phyloP scores from a whole-genome alignment of 2,329 filamentous ascomycete genomes.

The Aspergillus transmontanensis region DNA sequence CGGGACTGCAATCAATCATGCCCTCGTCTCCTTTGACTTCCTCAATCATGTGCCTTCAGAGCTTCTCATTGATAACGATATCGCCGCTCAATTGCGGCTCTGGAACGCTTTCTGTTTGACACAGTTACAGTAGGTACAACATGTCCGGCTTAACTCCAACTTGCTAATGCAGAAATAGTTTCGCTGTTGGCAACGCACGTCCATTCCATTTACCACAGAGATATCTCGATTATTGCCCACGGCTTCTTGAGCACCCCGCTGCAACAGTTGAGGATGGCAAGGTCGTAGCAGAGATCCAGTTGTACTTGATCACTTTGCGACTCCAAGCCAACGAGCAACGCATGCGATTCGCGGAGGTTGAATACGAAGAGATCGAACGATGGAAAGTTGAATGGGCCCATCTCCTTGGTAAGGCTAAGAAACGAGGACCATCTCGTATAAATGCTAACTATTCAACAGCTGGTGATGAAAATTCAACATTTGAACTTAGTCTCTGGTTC shows the following conservation, averaged over 20 bases:
- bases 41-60: slow-evolving; percentile 24
- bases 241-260: slow-evolving; percentile 32
- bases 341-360: slow-evolving; percentile 28
- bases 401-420: slow-evolving; percentile 28
- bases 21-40: slow-evolving; percentile 27
- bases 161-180: slow-evolving; percentile 23
- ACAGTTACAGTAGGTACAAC: slow-evolving; percentile 33
- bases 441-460: slow-evolving; percentile 19
- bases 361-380: slow-evolving; percentile 37
- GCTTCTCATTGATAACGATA: slow-evolving; percentile 30
- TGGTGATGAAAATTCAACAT: slow-evolving; percentile 31
- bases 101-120: slow-evolving; percentile 39
- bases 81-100: slow-evolving; percentile 32
- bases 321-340: slow-evolving; percentile 30
- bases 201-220: slow-evolving; percentile 32
- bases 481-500: slow-evolving; percentile 39
- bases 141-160: neutral
- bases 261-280: slow-evolving; percentile 34
- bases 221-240: slow-evolving; percentile 34
- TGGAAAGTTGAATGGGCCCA: slow-evolving; percentile 40
- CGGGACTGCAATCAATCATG: slow-evolving; percentile 40
- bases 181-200: slow-evolving; percentile 35
- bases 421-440: neutral
- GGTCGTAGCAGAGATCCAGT: slow-evolving; percentile 36
- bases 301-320: slow-evolving; percentile 33